Percentiles rank a stretch among this genome's conserved stretches.
phyloP scores from a whole-genome alignment of 805 yeast genomes.

The Isabelozyma pseudorhagii region DNA sequence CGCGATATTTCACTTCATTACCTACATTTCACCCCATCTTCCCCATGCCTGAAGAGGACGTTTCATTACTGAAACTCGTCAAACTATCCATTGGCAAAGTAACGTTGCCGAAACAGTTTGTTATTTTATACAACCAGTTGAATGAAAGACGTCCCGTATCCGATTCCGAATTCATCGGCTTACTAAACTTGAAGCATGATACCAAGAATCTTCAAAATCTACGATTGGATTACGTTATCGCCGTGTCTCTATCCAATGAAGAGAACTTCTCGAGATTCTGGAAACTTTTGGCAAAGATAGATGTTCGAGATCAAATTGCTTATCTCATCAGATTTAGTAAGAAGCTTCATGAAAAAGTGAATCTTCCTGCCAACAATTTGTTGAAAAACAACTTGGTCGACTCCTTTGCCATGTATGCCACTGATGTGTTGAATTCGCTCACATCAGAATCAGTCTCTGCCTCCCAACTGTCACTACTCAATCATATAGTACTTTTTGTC shows the following conservation, averaged over 20 bases:
- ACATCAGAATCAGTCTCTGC: background rate
- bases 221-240: constrained; percentile 11
- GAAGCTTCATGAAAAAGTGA: background rate
- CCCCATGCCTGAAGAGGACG: constrained; percentile 1
- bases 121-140: constrained; percentile 25
- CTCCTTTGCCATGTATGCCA: background rate
- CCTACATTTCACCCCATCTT: background rate
- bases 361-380: background rate
- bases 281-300: constrained; percentile 10
- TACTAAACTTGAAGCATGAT: constrained; percentile 13
- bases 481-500: constrained; percentile 9
- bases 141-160: constrained; percentile 14
- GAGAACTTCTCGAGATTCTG: constrained; percentile 20
- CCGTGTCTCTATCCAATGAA: constrained; percentile 12
- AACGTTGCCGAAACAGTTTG: constrained; percentile 21
- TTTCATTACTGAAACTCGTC: constrained; percentile 13
- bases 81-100: constrained; percentile 15
- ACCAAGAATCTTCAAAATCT: constrained; percentile 9
- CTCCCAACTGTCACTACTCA: constrained; percentile 3
- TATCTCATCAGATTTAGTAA: constrained; percentile 10
- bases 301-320: constrained; percentile 5
- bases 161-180: constrained; percentile 22
- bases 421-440: background rate
- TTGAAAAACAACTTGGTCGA: background rate
- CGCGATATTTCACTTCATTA: background rate